These are phyloP conservation scores for Areca catechu DNA, from an alignment of 176 grass and related monocot genomes.

Conservation along the genomic window DNA sequence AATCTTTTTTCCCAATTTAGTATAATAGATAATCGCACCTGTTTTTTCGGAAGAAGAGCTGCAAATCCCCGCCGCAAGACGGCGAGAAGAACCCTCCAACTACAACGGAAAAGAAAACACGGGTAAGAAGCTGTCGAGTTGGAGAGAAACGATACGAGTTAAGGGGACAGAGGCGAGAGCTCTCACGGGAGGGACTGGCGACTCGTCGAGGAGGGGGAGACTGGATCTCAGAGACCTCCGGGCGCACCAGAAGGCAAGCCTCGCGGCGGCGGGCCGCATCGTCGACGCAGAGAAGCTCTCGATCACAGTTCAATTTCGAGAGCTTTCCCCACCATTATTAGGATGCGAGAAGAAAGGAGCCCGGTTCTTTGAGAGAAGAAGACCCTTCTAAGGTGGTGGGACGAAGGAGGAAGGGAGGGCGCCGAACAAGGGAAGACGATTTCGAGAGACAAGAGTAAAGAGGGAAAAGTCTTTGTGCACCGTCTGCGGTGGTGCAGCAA, in stretches of 20 bases:
- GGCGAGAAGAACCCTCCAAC: conserved; percentile 14
- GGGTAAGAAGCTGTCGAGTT: not conserved
- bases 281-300: not conserved
- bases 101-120: conserved; percentile 2
- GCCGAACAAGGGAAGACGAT: too few relatives aligned
- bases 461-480: too few relatives aligned
- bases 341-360: too few relatives aligned
- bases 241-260: conserved; percentile 12
- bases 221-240: conserved; percentile 20
- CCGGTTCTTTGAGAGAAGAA: too few relatives aligned
- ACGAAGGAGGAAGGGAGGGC: too few relatives aligned
- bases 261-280: conserved; percentile 25
- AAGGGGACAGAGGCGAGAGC: not conserved
- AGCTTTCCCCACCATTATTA: too few relatives aligned
- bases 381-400: too few relatives aligned
- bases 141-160: not conserved
- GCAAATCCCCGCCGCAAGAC: conserved; percentile 28
- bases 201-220: not conserved
- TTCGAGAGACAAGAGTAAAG: too few relatives aligned
- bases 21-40: not conserved
- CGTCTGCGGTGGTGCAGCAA: too few relatives aligned
- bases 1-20: not conserved
- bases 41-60: conserved; percentile 19
- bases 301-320: too few relatives aligned
- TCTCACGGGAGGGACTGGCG: conserved; percentile 19